Percentiles rank a stretch among this genome's conserved stretches.
Conservation (phyloP, 495 filamentous ascomycete genomes). For the Hypoxylon subgilvum region DNA sequence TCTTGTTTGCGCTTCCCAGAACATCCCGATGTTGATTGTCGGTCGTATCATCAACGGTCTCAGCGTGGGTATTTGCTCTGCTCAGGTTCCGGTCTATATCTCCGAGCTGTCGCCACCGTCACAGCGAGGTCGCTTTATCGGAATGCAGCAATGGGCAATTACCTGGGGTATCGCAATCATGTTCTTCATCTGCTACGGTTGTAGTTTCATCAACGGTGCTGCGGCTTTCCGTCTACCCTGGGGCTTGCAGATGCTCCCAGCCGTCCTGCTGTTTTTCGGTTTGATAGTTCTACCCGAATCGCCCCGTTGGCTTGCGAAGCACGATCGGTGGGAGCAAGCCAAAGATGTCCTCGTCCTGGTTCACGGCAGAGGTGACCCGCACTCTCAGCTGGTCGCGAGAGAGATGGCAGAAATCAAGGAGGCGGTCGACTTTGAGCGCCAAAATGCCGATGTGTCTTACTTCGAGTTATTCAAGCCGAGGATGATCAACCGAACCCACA, state of each 20-base stretch:
- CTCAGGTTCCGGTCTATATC: slow-evolving; percentile 81
- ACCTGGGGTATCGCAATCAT: slow-evolving; percentile 84
- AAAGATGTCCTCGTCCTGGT: slow-evolving; percentile 67
- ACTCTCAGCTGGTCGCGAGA: slow-evolving; percentile 64
- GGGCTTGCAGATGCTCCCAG: slow-evolving; percentile 78
- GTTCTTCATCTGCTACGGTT: slow-evolving; percentile 81
- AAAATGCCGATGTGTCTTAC: slow-evolving; percentile 66
- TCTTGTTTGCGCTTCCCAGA: slow-evolving; percentile 72
- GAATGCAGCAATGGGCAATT: slow-evolving; percentile 78
- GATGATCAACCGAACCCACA: slow-evolving; percentile 77
- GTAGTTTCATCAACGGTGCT: slow-evolving; percentile 65
- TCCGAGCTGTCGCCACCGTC: slow-evolving; percentile 72
- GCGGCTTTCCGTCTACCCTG: slow-evolving; percentile 75
- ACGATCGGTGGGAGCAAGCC: slow-evolving; percentile 76
- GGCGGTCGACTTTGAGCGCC: slow-evolving; percentile 72
- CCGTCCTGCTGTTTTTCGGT: slow-evolving; percentile 65
- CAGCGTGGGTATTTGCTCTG: slow-evolving; percentile 76
- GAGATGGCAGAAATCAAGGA: slow-evolving; percentile 75
- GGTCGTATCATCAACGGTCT: slow-evolving; percentile 81
- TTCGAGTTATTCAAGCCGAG: slow-evolving; percentile 70
- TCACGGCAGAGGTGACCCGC: slow-evolving; percentile 68
- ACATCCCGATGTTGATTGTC: slow-evolving; percentile 74
- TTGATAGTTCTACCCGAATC: slow-evolving; percentile 74
- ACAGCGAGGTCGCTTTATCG: slow-evolving; percentile 73
- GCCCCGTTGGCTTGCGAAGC: slow-evolving; percentile 76